Conservation (phyloP, 1,284 basidiomycete species). For the Ganoderma multipileum region DNA sequence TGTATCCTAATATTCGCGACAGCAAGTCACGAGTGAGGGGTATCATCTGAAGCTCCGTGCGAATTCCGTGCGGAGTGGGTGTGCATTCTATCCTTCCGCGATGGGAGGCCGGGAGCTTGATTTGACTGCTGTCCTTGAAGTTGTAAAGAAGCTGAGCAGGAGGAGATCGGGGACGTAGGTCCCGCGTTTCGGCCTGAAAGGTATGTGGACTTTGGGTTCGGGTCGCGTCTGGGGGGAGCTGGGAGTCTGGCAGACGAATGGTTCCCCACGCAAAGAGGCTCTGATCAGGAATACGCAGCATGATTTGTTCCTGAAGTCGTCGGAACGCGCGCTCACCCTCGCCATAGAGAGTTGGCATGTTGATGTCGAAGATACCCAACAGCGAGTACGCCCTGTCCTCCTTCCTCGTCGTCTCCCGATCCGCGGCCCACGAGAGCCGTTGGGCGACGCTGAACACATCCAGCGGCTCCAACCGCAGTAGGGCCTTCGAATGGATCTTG, state of each 20-base stretch:
- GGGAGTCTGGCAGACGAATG: background rate
- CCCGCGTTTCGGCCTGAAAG: too few relatives aligned
- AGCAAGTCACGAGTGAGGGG: background rate
- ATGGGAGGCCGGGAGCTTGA: background rate
- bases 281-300: background rate
- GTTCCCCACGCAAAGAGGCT: background rate
- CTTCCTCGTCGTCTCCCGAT: constrained; percentile 2
- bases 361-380: constrained; percentile 16
- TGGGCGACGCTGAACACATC: constrained; percentile 2
- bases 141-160: background rate
- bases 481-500: background rate
- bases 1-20: too few relatives aligned
- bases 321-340: background rate
- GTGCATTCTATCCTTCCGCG: background rate
- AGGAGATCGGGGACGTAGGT: background rate
- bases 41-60: background rate
- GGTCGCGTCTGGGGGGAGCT: background rate
- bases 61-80: background rate
- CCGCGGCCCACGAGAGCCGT: constrained; percentile 1
- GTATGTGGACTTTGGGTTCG: too few relatives aligned
- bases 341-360: constrained; percentile 6
- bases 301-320: background rate
- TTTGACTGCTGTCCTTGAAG: background rate
- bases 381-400: constrained; percentile 23
- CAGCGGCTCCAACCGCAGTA: background rate